Conservation (phyloP, 2,329 filamentous ascomycete genomes). For the Byssochlamys sp. region DNA sequence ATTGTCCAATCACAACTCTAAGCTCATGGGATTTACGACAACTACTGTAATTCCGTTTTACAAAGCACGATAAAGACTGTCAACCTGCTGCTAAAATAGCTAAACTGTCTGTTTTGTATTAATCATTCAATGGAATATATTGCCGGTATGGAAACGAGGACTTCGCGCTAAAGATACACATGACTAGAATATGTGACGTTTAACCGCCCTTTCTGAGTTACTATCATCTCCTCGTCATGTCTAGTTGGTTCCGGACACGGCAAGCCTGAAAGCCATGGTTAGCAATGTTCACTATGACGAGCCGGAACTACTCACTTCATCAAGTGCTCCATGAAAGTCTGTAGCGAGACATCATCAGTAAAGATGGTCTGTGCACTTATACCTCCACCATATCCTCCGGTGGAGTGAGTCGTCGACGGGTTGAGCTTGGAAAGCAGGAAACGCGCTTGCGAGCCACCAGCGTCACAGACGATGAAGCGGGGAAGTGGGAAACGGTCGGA, state of each 20-base stretch:
- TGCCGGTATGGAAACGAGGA: conserved; percentile 4
- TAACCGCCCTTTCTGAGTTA: conserved; percentile 24
- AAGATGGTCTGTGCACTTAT: conserved; percentile 94
- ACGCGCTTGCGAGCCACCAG: conserved; percentile 93
- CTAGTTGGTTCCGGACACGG: conserved; percentile 43
- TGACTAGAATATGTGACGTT: conserved; percentile 22
- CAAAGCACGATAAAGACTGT: neutral
- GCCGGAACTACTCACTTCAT: conserved; percentile 68
- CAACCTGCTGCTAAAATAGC: neutral
- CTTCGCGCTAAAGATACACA: conserved; percentile 33
- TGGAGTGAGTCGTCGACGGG: conserved; percentile 92
- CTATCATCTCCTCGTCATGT: conserved; percentile 22
- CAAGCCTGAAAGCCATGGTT: conserved; percentile 32
- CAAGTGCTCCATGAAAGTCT: conserved; percentile 98
- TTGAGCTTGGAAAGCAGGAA: conserved; percentile 96
- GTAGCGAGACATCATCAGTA: conserved; percentile 92
- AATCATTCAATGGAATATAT: conserved; percentile 12
- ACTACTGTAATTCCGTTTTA: neutral
- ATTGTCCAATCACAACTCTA: neutral
- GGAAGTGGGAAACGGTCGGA: conserved; percentile 96
- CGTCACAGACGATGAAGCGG: conserved; percentile 95
- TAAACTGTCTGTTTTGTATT: conserved; percentile 2
- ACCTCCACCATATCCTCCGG: conserved; percentile 80
- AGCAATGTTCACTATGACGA: conserved; percentile 10
- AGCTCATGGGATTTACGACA: neutral